These are phyloP conservation scores for Lomentospora prolificans DNA, from an alignment of 2,329 filamentous ascomycete species.

Conservation along the genomic window DNA sequence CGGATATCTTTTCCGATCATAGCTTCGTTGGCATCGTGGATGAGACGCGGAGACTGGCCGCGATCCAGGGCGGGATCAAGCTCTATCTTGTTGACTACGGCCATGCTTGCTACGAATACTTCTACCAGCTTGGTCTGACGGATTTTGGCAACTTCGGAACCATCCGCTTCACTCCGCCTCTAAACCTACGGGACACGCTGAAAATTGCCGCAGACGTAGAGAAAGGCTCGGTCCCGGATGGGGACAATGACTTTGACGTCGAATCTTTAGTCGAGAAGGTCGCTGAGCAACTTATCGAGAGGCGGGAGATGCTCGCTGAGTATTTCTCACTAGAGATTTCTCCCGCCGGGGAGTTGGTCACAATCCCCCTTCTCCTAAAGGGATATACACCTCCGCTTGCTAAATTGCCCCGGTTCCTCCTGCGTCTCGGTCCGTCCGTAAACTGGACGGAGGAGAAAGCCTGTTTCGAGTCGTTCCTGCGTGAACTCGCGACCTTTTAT, in stretches of 20 bases:
- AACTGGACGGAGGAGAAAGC: conserved; percentile 76
- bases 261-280: conserved; percentile 57
- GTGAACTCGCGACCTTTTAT: conserved; percentile 82
- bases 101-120: conserved; percentile 75
- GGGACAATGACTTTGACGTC: conserved; percentile 53
- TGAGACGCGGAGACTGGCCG: conserved; percentile 74
- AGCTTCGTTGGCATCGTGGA: conserved; percentile 94
- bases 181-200: conserved; percentile 63
- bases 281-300: conserved; percentile 57
- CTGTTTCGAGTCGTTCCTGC: conserved; percentile 79
- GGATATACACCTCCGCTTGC: conserved; percentile 78
- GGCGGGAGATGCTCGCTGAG: conserved; percentile 78
- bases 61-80: conserved; percentile 86
- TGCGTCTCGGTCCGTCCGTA: conserved; percentile 79
- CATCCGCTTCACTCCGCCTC: conserved; percentile 68
- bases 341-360: conserved; percentile 62
- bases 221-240: conserved; percentile 30
- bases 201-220: conserved; percentile 64
- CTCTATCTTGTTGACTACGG: conserved; percentile 92
- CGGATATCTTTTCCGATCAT: conserved; percentile 76
- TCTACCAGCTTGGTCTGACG: conserved; percentile 89
- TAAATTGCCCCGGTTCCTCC: conserved; percentile 81
- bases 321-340: conserved; percentile 87
- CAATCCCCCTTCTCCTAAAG: conserved; percentile 77
- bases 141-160: conserved; percentile 92